Conservation (phyloP, 768 basidiomycete species). For the Russula lepida region DNA sequence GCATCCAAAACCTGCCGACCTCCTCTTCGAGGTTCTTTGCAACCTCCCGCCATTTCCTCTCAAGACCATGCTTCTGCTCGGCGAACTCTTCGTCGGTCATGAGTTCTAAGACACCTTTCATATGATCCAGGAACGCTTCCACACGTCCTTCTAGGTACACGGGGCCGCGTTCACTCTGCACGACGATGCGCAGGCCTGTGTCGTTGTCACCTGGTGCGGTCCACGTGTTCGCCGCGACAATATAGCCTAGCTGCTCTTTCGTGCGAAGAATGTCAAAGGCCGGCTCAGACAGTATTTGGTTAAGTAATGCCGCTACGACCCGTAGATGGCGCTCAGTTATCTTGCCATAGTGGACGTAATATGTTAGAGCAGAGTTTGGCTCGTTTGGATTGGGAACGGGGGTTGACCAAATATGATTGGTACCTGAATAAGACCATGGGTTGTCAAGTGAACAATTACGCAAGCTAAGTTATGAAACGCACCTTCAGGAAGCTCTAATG, state of each 20-base stretch:
- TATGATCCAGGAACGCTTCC: slow-evolving; percentile 74
- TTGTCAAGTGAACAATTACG: background rate
- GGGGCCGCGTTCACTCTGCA: slow-evolving; percentile 83
- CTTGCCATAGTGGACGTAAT: slow-evolving; percentile 76
- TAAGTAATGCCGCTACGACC: slow-evolving; percentile 60
- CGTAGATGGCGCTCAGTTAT: slow-evolving; percentile 54
- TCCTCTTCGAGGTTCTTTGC: slow-evolving; percentile 88
- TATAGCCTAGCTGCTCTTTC: slow-evolving; percentile 91
- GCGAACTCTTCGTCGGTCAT: slow-evolving; percentile 69
- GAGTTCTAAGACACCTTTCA: slow-evolving; percentile 56
- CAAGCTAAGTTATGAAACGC: slow-evolving; percentile 15
- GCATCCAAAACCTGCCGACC: slow-evolving; percentile 51
- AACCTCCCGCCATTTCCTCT: slow-evolving; percentile 76
- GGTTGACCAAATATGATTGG: slow-evolving; percentile 57
- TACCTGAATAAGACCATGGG: slow-evolving; percentile 37
- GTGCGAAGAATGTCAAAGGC: slow-evolving; percentile 87
- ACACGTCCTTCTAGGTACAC: slow-evolving; percentile 80
- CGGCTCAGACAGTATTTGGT: slow-evolving; percentile 84
- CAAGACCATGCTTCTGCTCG: slow-evolving; percentile 68
- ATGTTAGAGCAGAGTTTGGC: slow-evolving; percentile 78
- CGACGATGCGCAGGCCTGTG: slow-evolving; percentile 69
- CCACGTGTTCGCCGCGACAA: slow-evolving; percentile 61
- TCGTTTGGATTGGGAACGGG: slow-evolving; percentile 77
- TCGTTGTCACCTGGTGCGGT: slow-evolving; percentile 55
- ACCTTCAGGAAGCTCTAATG: slow-evolving; percentile 68